Evolutionary conservation across 2,329 filamentous ascomycete species (phyloP), one percentile per base, ranked within the genome.

Genomic region (Fusarium praegraminearum): DNA sequence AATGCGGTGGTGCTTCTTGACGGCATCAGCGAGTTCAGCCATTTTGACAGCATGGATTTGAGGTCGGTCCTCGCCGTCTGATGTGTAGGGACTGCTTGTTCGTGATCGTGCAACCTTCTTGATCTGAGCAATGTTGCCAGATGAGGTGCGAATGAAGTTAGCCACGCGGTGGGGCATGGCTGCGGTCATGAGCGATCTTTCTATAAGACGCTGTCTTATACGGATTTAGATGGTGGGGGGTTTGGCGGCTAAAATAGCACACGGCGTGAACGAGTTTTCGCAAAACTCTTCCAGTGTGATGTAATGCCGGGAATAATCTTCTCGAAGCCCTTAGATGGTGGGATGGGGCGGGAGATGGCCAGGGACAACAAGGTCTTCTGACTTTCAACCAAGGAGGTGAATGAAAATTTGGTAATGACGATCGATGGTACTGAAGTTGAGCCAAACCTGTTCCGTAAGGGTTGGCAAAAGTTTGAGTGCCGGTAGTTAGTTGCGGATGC

Each of bases 161-260:
- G 84, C 80, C 68, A 89, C 86, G 64, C 84, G 81, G 80, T 88
- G 85, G 75, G 86, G 86, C 87, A 89, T 89, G 55, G 75, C 81
- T 75, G 32, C 57, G 50, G 67, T 64, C 50, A 53, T 60, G 60
- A 67, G 58, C 62, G 54, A 66, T 49, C 53, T 57, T 69, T 65
- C 69, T 69, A 38, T 49, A 69, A 61, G 55, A 68, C 51, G 44
- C 67, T 56, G 24, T 45, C 43, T 36, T 61, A 50, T 53, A 69
- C 46, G 59, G 49, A 20, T 58, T 56, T 44, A 51, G 35, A 33
- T 43, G 53, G 57, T 68, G 67, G 67, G 67, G 54, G 50, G 28
- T 11, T 47, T 49, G 54, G 57, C 67, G 67, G 67, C 62, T 68
- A 70, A 70, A 70, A 68, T 52, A 59, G 56, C 52, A 54, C 41